phyloP scores from a whole-genome alignment of 2,329 filamentous ascomycete species.

The Trichoderma harzianum region DNA sequence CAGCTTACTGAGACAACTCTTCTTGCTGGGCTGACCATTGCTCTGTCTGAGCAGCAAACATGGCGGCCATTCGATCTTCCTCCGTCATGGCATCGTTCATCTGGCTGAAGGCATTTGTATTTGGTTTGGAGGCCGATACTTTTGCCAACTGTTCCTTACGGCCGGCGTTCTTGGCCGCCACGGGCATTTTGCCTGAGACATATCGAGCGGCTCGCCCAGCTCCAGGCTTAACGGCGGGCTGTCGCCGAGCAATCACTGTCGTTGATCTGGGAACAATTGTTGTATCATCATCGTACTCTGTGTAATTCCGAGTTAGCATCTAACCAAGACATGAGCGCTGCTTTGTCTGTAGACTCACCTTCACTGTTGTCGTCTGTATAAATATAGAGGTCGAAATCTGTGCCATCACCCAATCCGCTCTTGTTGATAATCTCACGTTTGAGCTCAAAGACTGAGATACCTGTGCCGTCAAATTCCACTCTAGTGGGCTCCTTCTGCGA shows the following conservation, averaged over 20 bases:
- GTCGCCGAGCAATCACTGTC: slow-evolving; percentile 82
- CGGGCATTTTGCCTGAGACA: slow-evolving; percentile 92
- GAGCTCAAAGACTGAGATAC: slow-evolving; percentile 96
- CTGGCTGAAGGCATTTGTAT: slow-evolving; percentile 57
- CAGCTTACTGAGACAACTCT: slow-evolving; percentile 75
- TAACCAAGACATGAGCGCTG: background rate
- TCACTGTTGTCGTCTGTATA: slow-evolving; percentile 89
- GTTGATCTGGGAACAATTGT: slow-evolving; percentile 95
- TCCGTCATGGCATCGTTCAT: slow-evolving; percentile 83
- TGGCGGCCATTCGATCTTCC: slow-evolving; percentile 88
- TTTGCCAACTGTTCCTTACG: slow-evolving; percentile 63
- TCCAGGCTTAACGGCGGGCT: slow-evolving; percentile 79
- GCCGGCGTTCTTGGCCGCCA: slow-evolving; percentile 76
- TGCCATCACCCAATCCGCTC: slow-evolving; percentile 89
- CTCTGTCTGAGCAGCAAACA: slow-evolving; percentile 84
- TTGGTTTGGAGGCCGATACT: slow-evolving; percentile 51
- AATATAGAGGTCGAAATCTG: slow-evolving; percentile 93
- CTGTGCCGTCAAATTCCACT: slow-evolving; percentile 95
- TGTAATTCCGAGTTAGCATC: slow-evolving; percentile 27
- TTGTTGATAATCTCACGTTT: slow-evolving; percentile 98
- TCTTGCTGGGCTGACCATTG: slow-evolving; percentile 94
- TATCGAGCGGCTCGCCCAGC: slow-evolving; percentile 91
- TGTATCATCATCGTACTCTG: slow-evolving; percentile 97
- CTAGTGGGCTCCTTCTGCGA: slow-evolving; percentile 93
- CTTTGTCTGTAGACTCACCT: slow-evolving; percentile 55